Evolutionary conservation across 768 basidiomycete species (phyloP), one percentile per base, ranked within the genome.

Genomic region (Hemileccinum rubropunctum): DNA sequence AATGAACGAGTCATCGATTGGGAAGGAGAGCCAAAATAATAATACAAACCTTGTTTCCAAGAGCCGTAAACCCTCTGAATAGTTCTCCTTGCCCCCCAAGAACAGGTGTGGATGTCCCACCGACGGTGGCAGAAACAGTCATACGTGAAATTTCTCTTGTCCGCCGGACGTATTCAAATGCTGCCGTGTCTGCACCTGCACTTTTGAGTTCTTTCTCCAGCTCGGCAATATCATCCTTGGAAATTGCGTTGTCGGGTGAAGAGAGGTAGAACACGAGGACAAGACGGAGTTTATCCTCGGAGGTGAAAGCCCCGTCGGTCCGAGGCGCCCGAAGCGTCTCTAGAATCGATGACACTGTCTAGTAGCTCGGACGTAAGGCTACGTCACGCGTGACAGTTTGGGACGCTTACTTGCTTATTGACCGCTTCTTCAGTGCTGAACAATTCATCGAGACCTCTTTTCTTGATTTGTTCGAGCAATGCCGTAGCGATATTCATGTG

Each of bases 401-500:
- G 4, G 3, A 40, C 8, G 57, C 69, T 45, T 58, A 89, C 90
- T 76, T 92, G 92, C 65, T 92, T 93, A 23, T 78, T 77, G 56
- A 90, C 88, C 5, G 85, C 82, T 68, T 99, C 97, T 73, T 99
- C 97, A 26, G 86, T 84, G 62, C 94, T 94, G 73, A 97, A 98
- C n/a, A 99, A 76, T 61, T 95, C 95, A 67, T 99, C 97, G 28
- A 99, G 77, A 4, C 91, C 92, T 32, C 97, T 83, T 51, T 84
- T 85, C 73, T 98, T 98, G 73, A 99, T 97, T 33, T 97, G 86
- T 65, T 95, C 93, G 26, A 99, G 74, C 10, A 99, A 72, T 15
- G 95, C 88, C 12, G 95, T 97, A 33, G 95, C 95, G 48, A 99
- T 95, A 70, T 98, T 98, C 95, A 99, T 98, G 66, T 99, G 97